phyloP scores from a whole-genome alignment of 495 filamentous ascomycete species.

The Beverwykella pulmonaria region DNA sequence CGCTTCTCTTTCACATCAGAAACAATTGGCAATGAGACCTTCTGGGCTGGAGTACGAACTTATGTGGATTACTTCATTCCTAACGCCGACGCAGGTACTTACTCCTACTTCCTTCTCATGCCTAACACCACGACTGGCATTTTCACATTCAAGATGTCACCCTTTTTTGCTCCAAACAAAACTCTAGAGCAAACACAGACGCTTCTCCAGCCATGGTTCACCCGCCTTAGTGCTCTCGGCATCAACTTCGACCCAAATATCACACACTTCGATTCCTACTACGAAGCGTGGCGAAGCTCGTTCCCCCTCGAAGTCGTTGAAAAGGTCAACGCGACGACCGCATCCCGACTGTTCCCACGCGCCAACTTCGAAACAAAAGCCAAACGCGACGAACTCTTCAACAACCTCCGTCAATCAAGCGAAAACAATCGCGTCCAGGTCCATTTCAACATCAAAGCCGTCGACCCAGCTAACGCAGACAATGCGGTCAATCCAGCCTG shows the following conservation, averaged over 20 bases:
- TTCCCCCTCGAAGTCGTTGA: slow-evolving; percentile 26
- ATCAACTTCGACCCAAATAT: slow-evolving; percentile 32
- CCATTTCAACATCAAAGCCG: slow-evolving; percentile 34
- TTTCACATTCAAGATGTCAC: slow-evolving; percentile 33
- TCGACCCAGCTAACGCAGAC: slow-evolving; percentile 28
- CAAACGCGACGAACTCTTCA: slow-evolving; percentile 27
- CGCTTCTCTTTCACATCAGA: slow-evolving; percentile 29
- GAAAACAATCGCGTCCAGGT: slow-evolving; percentile 32
- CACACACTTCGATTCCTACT: slow-evolving; percentile 27
- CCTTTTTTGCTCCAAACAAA: slow-evolving; percentile 33
- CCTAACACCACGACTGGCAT: slow-evolving; percentile 22
- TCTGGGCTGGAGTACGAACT: slow-evolving; percentile 30
- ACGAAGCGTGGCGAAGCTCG: slow-evolving; percentile 26
- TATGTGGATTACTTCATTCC: slow-evolving; percentile 33
- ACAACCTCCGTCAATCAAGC: slow-evolving; percentile 21
- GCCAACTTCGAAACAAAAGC: slow-evolving; percentile 26
- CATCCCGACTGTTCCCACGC: slow-evolving; percentile 31
- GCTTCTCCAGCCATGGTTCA: slow-evolving; percentile 30
- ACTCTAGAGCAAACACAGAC: slow-evolving; percentile 19
- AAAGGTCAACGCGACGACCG: slow-evolving; percentile 24
- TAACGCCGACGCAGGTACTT: slow-evolving; percentile 31
- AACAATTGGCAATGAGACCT: slow-evolving; percentile 31
- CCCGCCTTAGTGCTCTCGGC: slow-evolving; percentile 16
- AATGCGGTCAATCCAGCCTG: slow-evolving; percentile 39
- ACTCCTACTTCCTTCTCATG: slow-evolving; percentile 27